Base-by-base conservation (phyloP, 2,329 filamentous ascomycete genomes). In the Botrytis pseudocinerea region DNA sequence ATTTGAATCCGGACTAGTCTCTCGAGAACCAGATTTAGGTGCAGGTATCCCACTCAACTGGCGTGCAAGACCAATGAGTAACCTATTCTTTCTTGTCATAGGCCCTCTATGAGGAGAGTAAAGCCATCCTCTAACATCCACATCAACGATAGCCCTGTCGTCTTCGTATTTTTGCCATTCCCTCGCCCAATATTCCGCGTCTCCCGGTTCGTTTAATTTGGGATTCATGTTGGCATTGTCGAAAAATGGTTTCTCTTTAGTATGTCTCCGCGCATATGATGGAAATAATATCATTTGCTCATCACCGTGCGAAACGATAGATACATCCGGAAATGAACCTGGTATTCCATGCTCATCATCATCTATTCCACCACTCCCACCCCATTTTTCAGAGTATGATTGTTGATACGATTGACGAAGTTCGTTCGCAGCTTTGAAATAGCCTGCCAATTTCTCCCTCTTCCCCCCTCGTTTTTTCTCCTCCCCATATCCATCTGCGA, bases 241-340 rank as follows among this genome's bases (percentile, higher is more conserved):
- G n/a, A 77, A 75, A 71, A 80, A 81, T 38, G 78, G 74, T 38
- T 78, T 73, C 46, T 76, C 75, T 28, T 82, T 77, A 74, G 54
- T 78, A 77, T 76, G 82, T 75, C 75, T 80, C 78, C 80, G 95
- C 90, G 14, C 93, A 94, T 99, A 99, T 70, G 94, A 98, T 0
- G 96, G 96, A 78, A 99, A 99, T 38, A 99, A 82, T 16, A 99
- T 89, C 90, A 99, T 93, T 83, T 98, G 93, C 81, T 98, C 94
- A 74, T 94, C 89, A 20, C 93, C 95, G 75, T 90, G 91, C 18
- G 90, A 88, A 25, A 92, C 89, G 74, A 97, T 92, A n/a, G 92
- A 89, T 28, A 93, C 92, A 77, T 97, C 92, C 0, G 94, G 93
- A 79, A 97, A 98, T 1, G 91, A 89, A 0, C 92, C 92, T 0